Percentiles rank a stretch among this genome's conserved stretches.
Evolutionary conservation across 768 basidiomycete species (phyloP).

Genomic region (Amanita pseudoporphyria): DNA sequence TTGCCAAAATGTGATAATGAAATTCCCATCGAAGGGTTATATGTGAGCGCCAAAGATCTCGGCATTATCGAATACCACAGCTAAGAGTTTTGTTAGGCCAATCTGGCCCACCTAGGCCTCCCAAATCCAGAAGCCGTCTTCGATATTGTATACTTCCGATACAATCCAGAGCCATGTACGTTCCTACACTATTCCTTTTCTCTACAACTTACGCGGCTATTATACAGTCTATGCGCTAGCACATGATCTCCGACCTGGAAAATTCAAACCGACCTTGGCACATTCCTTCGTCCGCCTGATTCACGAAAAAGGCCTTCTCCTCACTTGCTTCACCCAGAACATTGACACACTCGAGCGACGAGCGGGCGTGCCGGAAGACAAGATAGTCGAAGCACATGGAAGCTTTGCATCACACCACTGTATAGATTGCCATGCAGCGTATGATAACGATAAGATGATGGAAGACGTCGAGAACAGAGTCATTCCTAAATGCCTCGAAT

Average conservation of each 20-base stretch:
- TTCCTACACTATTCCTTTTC: slow-evolving; percentile 6
- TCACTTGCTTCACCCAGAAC: slow-evolving; percentile 82
- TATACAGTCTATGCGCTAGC: slow-evolving; percentile 79
- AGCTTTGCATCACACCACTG: slow-evolving; percentile 87
- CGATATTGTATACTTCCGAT: slow-evolving; percentile 77
- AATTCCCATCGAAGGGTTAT: slow-evolving; percentile 31
- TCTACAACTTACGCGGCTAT: not conserved
- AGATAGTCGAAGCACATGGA: slow-evolving; percentile 92
- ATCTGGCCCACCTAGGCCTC: slow-evolving; percentile 64
- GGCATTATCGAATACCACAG: not conserved
- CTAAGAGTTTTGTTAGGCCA: slow-evolving; percentile 39
- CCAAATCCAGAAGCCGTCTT: slow-evolving; percentile 97
- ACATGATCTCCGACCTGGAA: slow-evolving; percentile 86
- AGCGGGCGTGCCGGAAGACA: slow-evolving; percentile 63
- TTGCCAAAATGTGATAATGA: not conserved
- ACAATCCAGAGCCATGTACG: slow-evolving; percentile 74
- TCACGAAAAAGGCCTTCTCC: slow-evolving; percentile 55
- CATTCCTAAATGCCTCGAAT: slow-evolving; percentile 58
- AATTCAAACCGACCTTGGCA: slow-evolving; percentile 77
- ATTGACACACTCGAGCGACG: slow-evolving; percentile 87
- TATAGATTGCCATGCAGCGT: slow-evolving; percentile 56
- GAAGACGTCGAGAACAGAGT: slow-evolving; percentile 46
- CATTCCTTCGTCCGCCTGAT: slow-evolving; percentile 89
- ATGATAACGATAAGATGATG: slow-evolving; percentile 61
- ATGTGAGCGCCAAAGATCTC: slow-evolving; percentile 26